phyloP scores from a whole-genome alignment of 2,329 filamentous ascomycete genomes.

The Hypomyces rosellus region DNA sequence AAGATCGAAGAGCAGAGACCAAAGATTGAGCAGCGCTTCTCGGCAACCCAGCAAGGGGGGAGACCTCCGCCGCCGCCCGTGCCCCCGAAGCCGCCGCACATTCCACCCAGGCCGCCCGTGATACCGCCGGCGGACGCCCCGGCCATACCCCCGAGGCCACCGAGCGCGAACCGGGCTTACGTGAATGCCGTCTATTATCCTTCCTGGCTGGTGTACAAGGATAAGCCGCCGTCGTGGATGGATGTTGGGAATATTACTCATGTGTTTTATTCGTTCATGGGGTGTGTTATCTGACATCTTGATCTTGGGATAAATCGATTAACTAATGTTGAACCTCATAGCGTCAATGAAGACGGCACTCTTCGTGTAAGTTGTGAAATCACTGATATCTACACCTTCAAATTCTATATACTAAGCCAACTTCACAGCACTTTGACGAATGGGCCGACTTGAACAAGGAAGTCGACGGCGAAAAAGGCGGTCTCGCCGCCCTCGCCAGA shows the following conservation, averaged over 20 bases:
- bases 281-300: constrained; percentile 21
- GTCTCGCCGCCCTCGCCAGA: constrained; percentile 51
- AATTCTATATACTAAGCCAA: not conserved
- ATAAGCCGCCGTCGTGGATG: constrained; percentile 53
- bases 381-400: too few relatives aligned
- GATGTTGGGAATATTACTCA: constrained; percentile 53
- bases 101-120: not conserved
- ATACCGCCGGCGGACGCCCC: too few relatives aligned
- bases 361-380: constrained; percentile 32
- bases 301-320: not conserved
- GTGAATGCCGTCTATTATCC: constrained; percentile 53
- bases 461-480: constrained; percentile 54
- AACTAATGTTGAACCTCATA: constrained; percentile 12
- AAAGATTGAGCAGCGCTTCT: not conserved
- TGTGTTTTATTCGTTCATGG: constrained; percentile 60
- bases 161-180: not conserved
- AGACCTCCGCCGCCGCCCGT: not conserved
- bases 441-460: constrained; percentile 56
- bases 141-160: not conserved
- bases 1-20: not conserved
- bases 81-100: not conserved
- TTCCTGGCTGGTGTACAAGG: constrained; percentile 57
- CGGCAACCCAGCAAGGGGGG: not conserved
- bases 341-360: constrained; percentile 28
- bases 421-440: constrained; percentile 45